These are phyloP conservation scores for Lasiodiplodia sp. DNA, from an alignment of 2,329 filamentous ascomycete species.

Conservation along the genomic window DNA sequence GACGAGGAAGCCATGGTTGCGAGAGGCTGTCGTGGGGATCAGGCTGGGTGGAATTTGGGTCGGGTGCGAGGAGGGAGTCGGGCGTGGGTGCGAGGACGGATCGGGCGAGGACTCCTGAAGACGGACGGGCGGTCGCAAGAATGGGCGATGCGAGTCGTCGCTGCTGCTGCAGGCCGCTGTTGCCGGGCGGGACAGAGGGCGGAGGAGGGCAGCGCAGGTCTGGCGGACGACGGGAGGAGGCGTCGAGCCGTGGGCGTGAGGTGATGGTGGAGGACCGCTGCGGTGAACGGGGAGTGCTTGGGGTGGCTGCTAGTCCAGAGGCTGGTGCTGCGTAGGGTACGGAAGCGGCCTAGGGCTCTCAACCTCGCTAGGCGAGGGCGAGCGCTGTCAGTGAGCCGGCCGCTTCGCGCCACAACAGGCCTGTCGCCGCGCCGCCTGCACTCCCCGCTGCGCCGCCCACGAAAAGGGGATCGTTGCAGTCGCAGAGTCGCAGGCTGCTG, in stretches of 20 bases:
- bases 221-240: constrained; percentile 25
- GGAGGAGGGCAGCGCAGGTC: constrained; percentile 18
- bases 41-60: constrained; percentile 4
- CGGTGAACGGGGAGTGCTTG: constrained; percentile 27
- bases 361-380: constrained; percentile 19
- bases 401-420: constrained; percentile 18
- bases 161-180: constrained; percentile 23
- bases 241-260: constrained; percentile 27
- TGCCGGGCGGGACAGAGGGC: constrained; percentile 11
- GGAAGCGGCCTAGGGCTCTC: constrained; percentile 18
- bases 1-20: constrained; percentile 80
- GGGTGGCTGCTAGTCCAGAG: constrained; percentile 21
- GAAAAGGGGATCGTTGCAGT: constrained; percentile 10
- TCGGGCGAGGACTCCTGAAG: constrained; percentile 27
- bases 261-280: constrained; percentile 23
- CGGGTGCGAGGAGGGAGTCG: constrained; percentile 10
- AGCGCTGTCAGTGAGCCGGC: constrained; percentile 9
- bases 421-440: constrained; percentile 10
- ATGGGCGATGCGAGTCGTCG: constrained; percentile 21
- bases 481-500: neutral
- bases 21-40: constrained; percentile 12
- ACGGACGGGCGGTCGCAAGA: constrained; percentile 21
- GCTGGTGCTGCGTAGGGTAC: constrained; percentile 13
- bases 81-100: constrained; percentile 14
- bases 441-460: constrained; percentile 13